Percentiles rank a stretch among this genome's conserved stretches.
These are phyloP conservation scores for Glycine soja DNA, from an alignment of 306 rosid species.

Conservation along the genomic window DNA sequence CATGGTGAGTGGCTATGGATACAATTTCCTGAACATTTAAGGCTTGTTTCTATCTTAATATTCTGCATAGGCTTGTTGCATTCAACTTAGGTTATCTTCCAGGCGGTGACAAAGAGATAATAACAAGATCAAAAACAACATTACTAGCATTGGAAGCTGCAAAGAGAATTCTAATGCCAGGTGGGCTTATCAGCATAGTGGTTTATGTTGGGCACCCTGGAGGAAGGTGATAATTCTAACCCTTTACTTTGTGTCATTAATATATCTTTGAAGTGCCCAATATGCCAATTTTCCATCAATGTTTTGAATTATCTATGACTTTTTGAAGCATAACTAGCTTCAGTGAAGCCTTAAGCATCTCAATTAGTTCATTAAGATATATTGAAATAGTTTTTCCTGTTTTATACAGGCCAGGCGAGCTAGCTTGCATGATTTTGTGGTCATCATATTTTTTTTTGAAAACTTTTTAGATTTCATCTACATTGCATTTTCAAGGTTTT, in stretches of 20 bases:
- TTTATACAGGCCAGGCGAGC: too few species aligned
- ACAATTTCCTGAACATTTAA: constrained; percentile 10
- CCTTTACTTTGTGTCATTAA: constrained; percentile 11
- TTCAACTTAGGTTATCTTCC: constrained; percentile 97
- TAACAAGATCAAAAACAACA: constrained; percentile 78
- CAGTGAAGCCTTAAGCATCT: background rate
- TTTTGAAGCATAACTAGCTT: constrained; percentile 2
- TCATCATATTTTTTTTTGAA: background rate
- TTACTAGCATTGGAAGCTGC: constrained; percentile 80
- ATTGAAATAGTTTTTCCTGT: too few species aligned
- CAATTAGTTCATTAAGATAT: constrained; percentile 8
- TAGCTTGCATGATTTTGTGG: background rate
- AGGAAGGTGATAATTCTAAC: constrained; percentile 69
- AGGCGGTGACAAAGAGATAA: constrained; percentile 82
- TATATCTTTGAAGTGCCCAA: background rate
- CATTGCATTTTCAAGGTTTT: background rate
- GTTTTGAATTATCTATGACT: background rate
- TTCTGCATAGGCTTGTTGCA: constrained; percentile 76
- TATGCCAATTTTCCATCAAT: constrained; percentile 33
- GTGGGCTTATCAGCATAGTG: constrained; percentile 88
- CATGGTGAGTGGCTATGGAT: constrained; percentile 17
- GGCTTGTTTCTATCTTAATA: constrained; percentile 39
- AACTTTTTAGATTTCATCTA: background rate
- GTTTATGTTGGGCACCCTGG: constrained; percentile 95
- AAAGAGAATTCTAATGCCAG: constrained; percentile 56